These are phyloP conservation scores for Paraconiothyrium brasiliense DNA, from an alignment of 2,329 filamentous ascomycete genomes.

Conservation along the genomic window DNA sequence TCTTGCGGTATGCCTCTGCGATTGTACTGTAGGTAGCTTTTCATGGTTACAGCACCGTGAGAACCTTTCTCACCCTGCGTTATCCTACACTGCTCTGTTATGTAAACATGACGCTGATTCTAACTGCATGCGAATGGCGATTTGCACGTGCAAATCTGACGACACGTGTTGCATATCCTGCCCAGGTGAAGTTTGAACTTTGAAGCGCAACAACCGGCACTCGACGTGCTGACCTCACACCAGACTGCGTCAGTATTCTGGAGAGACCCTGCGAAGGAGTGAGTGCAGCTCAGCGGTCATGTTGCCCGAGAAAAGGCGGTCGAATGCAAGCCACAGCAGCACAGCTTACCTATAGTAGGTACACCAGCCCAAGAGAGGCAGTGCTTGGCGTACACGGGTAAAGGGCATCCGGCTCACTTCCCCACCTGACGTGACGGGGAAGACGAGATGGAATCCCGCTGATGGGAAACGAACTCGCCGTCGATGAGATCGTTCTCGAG, in stretches of 20 bases:
- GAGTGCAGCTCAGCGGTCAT: neutral
- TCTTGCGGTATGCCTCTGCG: too few relatives aligned
- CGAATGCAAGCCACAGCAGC: neutral
- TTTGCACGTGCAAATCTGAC: too few relatives aligned
- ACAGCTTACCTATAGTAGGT: neutral
- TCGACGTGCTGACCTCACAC: slow-evolving; percentile 2
- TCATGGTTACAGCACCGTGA: too few relatives aligned
- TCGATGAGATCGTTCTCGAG: neutral
- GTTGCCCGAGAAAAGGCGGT: neutral
- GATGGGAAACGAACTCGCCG: neutral
- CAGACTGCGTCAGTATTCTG: neutral
- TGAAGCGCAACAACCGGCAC: neutral
- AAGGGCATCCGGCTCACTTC: slow-evolving; percentile 4
- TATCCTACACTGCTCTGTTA: too few relatives aligned
- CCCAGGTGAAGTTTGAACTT: too few relatives aligned
- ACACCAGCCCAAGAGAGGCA: slow-evolving; percentile 7
- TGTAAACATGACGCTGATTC: too few relatives aligned
- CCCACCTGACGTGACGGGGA: neutral
- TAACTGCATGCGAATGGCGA: too few relatives aligned
- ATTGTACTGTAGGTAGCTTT: too few relatives aligned
- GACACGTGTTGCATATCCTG: too few relatives aligned
- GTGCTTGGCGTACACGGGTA: slow-evolving; percentile 15
- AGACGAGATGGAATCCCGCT: neutral
- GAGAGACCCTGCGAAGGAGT: neutral
- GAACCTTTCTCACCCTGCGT: too few relatives aligned